A percentile compares a stretch with the other conserved stretches of the same genome.
Evolutionary conservation across 768 basidiomycete genomes (phyloP).

Genomic region (Amylocystis lapponica): DNA sequence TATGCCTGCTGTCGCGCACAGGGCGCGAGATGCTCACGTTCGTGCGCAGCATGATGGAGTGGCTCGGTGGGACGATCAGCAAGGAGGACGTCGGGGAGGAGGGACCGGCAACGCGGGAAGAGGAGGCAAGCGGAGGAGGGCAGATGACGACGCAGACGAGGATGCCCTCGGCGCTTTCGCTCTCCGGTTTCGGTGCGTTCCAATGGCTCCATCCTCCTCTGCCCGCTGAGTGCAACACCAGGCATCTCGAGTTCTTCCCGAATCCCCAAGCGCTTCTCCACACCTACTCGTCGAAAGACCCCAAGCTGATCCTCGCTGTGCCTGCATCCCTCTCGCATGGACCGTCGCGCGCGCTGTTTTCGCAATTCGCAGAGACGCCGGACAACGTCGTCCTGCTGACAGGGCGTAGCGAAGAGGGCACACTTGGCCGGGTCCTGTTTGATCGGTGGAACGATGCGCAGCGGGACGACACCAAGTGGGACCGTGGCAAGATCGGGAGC

Average conservation of each 20-base stretch:
- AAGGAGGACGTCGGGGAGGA: conserved; percentile 90
- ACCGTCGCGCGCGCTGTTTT: conserved; percentile 80
- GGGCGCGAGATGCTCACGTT: conserved; percentile 92
- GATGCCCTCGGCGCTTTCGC: conserved; percentile 82
- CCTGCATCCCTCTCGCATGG: conserved; percentile 93
- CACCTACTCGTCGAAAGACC: conserved; percentile 79
- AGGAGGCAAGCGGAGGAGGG: conserved; percentile 37
- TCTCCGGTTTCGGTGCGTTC: conserved; percentile 79
- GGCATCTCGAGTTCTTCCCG: conserved; percentile 89
- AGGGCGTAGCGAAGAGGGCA: conserved; percentile 69
- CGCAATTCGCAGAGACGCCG: conserved; percentile 75
- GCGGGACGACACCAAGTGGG: conserved; percentile 78
- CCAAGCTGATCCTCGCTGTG: conserved; percentile 91
- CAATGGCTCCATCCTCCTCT: not conserved
- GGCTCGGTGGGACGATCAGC: conserved; percentile 93
- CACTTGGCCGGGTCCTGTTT: conserved; percentile 73
- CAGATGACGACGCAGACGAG: conserved; percentile 53
- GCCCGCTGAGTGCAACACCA: conserved; percentile 25
- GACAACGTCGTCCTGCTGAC: conserved; percentile 90
- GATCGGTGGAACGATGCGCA: conserved; percentile 84
- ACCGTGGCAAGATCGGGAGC: conserved; percentile 82
- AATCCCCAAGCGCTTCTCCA: conserved; percentile 76
- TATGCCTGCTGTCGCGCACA: conserved; percentile 89
- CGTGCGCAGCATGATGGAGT: conserved; percentile 97
- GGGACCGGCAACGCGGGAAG: conserved; percentile 34